Evolutionary conservation across 2,329 filamentous ascomycete genomes (phyloP).

Genomic region (Anthostomella pinea): DNA sequence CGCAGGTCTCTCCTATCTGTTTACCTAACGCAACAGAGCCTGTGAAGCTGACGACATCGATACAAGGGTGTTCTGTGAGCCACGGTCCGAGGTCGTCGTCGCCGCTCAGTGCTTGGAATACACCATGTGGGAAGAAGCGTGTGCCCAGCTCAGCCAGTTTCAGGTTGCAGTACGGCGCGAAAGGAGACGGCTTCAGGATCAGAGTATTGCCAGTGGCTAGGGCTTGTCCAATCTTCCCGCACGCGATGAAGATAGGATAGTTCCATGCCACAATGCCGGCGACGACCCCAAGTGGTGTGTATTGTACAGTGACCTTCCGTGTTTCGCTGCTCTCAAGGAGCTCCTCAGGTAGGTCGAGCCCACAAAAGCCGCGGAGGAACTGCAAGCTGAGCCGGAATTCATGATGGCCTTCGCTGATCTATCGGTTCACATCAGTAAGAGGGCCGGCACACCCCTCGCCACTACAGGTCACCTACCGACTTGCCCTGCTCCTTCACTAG

Average conservation of each 20-base stretch:
- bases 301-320: slow-evolving; percentile 34
- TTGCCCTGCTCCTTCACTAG: slow-evolving; percentile 17
- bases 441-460: slow-evolving; percentile 1
- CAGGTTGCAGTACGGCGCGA: slow-evolving; percentile 43
- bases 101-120: slow-evolving; percentile 60
- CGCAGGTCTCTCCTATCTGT: slow-evolving; percentile 55
- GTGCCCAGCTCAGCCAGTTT: slow-evolving; percentile 60
- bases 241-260: slow-evolving; percentile 50
- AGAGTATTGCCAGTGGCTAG: slow-evolving; percentile 55
- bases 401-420: slow-evolving; percentile 8
- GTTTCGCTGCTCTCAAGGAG: too few species aligned
- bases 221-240: slow-evolving; percentile 55
- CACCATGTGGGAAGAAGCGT: slow-evolving; percentile 57
- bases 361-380: slow-evolving; percentile 30
- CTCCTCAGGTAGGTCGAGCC: slow-evolving; percentile 30
- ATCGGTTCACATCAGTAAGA: background rate
- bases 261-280: slow-evolving; percentile 56
- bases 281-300: slow-evolving; percentile 41
- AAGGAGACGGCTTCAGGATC: slow-evolving; percentile 57
- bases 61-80: slow-evolving; percentile 56
- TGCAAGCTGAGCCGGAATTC: slow-evolving; percentile 25
- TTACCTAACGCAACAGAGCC: slow-evolving; percentile 60
- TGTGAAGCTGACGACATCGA: slow-evolving; percentile 63
- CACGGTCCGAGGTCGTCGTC: slow-evolving; percentile 58
- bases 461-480: slow-evolving; percentile 8